A percentile compares a stretch with the other conserved stretches of the same genome.
Conservation (phyloP, 106 monocot genomes). For the Allium cepa region DNA sequence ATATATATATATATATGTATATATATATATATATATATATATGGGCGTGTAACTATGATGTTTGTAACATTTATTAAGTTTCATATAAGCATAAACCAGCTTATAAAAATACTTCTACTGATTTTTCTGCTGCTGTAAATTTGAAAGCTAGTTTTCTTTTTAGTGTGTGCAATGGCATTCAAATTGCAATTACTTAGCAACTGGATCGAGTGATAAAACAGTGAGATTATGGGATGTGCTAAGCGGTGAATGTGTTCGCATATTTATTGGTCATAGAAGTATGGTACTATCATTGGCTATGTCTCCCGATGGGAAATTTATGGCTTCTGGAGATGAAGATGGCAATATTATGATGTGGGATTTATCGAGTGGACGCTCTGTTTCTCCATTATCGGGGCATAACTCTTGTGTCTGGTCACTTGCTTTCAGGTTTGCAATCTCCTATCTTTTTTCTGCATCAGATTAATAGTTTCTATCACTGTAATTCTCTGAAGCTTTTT, state of each 20-base stretch:
- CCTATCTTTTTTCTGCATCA: not conserved
- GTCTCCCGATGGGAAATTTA: slow-evolving; percentile 93
- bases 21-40: too few species aligned
- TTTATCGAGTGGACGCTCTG: slow-evolving; percentile 71
- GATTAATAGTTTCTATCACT: not conserved
- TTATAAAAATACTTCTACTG: too few species aligned
- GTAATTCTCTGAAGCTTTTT: too few species aligned
- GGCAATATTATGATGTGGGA: slow-evolving; percentile 99
- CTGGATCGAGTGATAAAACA: slow-evolving; percentile 95
- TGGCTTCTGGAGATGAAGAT: slow-evolving; percentile 99
- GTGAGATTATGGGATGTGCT: slow-evolving; percentile 97
- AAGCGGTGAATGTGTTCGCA: slow-evolving; percentile 86
- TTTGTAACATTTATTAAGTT: too few species aligned
- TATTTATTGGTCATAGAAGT: slow-evolving; percentile 93
- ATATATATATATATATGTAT: too few species aligned
- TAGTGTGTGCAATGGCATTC: slow-evolving; percentile 99
- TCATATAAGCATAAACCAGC: too few species aligned
- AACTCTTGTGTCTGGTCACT: slow-evolving; percentile 89
- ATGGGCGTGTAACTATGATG: too few species aligned
- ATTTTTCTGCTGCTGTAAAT: too few species aligned
- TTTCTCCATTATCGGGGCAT: slow-evolving; percentile 84
- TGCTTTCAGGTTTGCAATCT: slow-evolving; percentile 70
- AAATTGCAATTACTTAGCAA: slow-evolving; percentile 95
- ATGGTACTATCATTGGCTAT: slow-evolving; percentile 84
- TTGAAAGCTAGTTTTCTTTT: slow-evolving; percentile 2